phyloP scores from a whole-genome alignment of 192 early-diverging fungal species.

The Backusella tuberculispora region DNA sequence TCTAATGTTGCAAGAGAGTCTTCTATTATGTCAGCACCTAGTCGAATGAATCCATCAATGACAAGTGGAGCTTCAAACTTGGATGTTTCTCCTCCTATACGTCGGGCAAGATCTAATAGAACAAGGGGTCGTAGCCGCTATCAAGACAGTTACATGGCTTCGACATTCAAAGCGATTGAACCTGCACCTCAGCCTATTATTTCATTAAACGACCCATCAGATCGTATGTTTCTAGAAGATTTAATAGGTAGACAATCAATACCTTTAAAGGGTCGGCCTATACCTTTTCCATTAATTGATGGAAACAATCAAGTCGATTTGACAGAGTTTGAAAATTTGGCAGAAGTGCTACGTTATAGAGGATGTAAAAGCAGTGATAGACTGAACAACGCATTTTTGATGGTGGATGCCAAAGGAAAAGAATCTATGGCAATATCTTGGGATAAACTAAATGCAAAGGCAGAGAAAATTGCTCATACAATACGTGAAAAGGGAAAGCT shows the following conservation, averaged over 20 bases:
- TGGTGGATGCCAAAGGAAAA: conserved; percentile 75
- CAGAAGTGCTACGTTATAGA: conserved; percentile 68
- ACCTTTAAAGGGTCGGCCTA: conserved; percentile 54
- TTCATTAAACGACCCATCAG: conserved; percentile 23
- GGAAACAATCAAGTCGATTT: conserved; percentile 40
- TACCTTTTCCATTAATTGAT: conserved; percentile 48
- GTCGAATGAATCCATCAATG: neutral
- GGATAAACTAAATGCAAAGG: conserved; percentile 70
- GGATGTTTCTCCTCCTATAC: neutral
- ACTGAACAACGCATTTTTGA: conserved; percentile 62
- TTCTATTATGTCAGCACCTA: conserved; percentile 18
- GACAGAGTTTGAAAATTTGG: conserved; percentile 63
- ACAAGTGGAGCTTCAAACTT: neutral
- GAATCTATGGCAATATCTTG: conserved; percentile 72
- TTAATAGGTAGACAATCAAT: conserved; percentile 57
- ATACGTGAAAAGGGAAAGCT: conserved; percentile 67
- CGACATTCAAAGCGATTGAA: conserved; percentile 41
- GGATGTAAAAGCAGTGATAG: conserved; percentile 48
- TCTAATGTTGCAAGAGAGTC: conserved; percentile 15
- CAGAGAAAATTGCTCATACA: conserved; percentile 71
- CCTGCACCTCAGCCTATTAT: conserved; percentile 30
- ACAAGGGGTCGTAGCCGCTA: conserved; percentile 32
- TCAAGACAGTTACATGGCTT: conserved; percentile 33
- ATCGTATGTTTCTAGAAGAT: conserved; percentile 33
- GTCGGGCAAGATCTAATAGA: neutral